These are phyloP conservation scores for Schizosaccharomyces lindneri DNA, from an alignment of 805 yeast genomes.

Conservation along the genomic window DNA sequence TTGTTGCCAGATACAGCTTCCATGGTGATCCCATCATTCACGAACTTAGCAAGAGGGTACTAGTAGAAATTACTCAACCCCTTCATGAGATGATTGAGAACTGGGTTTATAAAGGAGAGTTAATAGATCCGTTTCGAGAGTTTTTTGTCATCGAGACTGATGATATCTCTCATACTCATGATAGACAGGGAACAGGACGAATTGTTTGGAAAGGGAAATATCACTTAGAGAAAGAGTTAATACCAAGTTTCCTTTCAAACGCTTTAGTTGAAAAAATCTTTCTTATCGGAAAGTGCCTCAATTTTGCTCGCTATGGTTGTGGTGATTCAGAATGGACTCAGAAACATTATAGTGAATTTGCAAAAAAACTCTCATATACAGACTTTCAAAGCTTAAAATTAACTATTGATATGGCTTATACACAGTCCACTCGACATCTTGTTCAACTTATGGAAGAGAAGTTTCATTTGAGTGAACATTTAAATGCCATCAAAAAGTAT, in stretches of 20 bases:
- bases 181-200: slow-evolving; percentile 7
- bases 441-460: slow-evolving; percentile 25
- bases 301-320: slow-evolving; percentile 40
- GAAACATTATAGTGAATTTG: slow-evolving; percentile 3
- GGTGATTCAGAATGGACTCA: slow-evolving; percentile 41
- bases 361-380: slow-evolving; percentile 7
- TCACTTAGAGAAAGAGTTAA: slow-evolving; percentile 9
- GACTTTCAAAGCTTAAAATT: slow-evolving; percentile 8
- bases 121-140: slow-evolving; percentile 29
- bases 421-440: slow-evolving; percentile 28
- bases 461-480: slow-evolving; percentile 25
- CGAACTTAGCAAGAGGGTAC: slow-evolving; percentile 20
- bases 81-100: slow-evolving; percentile 31
- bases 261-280: slow-evolving; percentile 11
- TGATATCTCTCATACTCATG: slow-evolving; percentile 2
- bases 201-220: slow-evolving; percentile 10
- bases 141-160: slow-evolving; percentile 26
- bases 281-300: slow-evolving; percentile 42
- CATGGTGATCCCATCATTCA: slow-evolving; percentile 41
- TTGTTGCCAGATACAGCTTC: slow-evolving; percentile 23
- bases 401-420: slow-evolving; percentile 17
- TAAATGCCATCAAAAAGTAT: slow-evolving; percentile 38
- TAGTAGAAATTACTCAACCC: slow-evolving; percentile 26
- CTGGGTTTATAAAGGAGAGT: slow-evolving; percentile 50
- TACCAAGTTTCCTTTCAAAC: slow-evolving; percentile 18